Evolutionary conservation across 805 yeast genomes (phyloP).

Genomic region (Cyberlindnera lachancei): DNA sequence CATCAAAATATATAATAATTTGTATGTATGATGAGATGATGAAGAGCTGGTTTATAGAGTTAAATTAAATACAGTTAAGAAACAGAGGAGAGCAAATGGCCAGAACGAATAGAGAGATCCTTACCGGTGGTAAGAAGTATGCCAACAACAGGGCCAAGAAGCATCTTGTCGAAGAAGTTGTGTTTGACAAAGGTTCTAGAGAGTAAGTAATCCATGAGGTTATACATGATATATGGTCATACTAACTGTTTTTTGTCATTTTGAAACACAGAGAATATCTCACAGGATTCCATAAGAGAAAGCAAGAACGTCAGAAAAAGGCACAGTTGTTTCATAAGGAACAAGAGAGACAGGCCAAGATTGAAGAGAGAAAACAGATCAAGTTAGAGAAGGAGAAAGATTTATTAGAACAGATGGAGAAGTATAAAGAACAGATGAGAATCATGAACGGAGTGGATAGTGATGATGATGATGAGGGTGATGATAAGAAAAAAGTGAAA

Average conservation of each 20-base stretch:
- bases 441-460: slow-evolving; percentile 19
- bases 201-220: slow-evolving; percentile 23
- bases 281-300: slow-evolving; percentile 95
- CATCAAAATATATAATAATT: too few relatives aligned
- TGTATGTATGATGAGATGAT: too few relatives aligned
- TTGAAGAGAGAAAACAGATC: slow-evolving; percentile 64
- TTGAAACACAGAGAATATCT: slow-evolving; percentile 58
- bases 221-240: not conserved
- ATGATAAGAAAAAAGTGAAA: slow-evolving; percentile 18
- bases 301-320: slow-evolving; percentile 77
- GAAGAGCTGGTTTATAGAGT: too few relatives aligned
- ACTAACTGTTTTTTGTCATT: too few relatives aligned
- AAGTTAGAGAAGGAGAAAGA: slow-evolving; percentile 66
- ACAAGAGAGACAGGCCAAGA: slow-evolving; percentile 60
- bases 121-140: slow-evolving; percentile 82
- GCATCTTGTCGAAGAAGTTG: slow-evolving; percentile 75
- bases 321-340: slow-evolving; percentile 75
- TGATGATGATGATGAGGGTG: slow-evolving; percentile 13
- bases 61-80: too few relatives aligned
- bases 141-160: slow-evolving; percentile 58
- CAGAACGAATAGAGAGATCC: slow-evolving; percentile 65
- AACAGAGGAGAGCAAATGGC: too few relatives aligned
- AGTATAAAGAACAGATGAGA: slow-evolving; percentile 42
- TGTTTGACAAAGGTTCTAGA: slow-evolving; percentile 74
- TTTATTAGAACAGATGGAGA: slow-evolving; percentile 54